A percentile compares a stretch with the other conserved stretches of the same genome.
Evolutionary conservation across 1,284 basidiomycete genomes (phyloP).

Genomic region (Apiotrichum gamsii): DNA sequence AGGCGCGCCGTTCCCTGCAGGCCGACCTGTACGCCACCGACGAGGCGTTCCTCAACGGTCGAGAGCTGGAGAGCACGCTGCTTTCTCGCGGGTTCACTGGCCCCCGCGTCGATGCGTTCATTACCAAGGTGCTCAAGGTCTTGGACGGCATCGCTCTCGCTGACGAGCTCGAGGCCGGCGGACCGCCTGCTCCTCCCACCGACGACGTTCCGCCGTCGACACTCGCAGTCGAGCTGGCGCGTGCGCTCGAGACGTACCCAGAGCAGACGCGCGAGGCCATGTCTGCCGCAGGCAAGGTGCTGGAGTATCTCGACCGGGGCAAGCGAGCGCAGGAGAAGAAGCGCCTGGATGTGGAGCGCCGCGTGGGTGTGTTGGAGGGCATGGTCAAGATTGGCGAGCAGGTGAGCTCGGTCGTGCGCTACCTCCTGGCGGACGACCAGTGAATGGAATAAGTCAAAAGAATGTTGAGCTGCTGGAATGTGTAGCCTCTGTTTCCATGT

Average conservation of each 20-base stretch:
- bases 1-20: conserved; percentile 34
- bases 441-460: conserved; percentile 3
- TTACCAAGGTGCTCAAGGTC: conserved; percentile 41
- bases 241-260: conserved; percentile 23
- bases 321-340: conserved; percentile 41
- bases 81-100: conserved; percentile 25
- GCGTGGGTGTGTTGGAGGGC: conserved; percentile 42
- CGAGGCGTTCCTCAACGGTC: conserved; percentile 27
- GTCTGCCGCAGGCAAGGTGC: conserved; percentile 24
- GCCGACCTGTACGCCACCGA: conserved; percentile 38
- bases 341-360: conserved; percentile 35
- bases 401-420: conserved; percentile 40
- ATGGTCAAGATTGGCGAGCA: conserved; percentile 43
- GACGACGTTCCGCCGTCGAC: conserved; percentile 2
- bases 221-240: conserved; percentile 24
- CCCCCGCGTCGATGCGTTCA: conserved; percentile 32
- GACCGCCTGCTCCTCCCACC: neutral
- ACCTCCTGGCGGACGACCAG: conserved; percentile 32
- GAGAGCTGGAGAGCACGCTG: conserved; percentile 33
- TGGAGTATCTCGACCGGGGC: conserved; percentile 38
- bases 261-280: conserved; percentile 39
- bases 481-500: too few relatives aligned
- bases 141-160: conserved; percentile 42
- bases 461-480: too few relatives aligned
- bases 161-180: conserved; percentile 26